phyloP scores from a whole-genome alignment of 176 grass and related monocot genomes.

The Avena atlantica region DNA sequence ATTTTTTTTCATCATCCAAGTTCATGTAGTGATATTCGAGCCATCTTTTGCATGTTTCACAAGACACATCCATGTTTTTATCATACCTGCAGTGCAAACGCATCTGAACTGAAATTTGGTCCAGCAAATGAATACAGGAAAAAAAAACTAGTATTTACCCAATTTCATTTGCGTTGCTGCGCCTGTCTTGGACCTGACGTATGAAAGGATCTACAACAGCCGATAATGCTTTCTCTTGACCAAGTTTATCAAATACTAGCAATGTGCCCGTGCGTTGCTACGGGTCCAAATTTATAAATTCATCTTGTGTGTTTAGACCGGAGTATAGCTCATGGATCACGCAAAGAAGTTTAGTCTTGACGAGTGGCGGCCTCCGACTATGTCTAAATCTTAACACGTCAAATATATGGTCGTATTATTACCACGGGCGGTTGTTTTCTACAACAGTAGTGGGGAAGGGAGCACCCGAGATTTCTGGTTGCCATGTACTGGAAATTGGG shows the following conservation, averaged over 20 bases:
- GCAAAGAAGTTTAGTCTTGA: too few species aligned
- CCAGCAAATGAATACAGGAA: not conserved
- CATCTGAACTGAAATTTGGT: not conserved
- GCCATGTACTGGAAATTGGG: too few species aligned
- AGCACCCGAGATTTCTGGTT: too few species aligned
- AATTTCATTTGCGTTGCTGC: not conserved
- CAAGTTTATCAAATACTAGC: slow-evolving; percentile 16
- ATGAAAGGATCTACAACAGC: not conserved
- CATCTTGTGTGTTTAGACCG: too few species aligned
- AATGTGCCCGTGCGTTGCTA: too few species aligned
- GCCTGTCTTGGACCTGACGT: not conserved
- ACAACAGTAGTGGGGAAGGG: too few species aligned
- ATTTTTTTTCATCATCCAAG: not conserved
- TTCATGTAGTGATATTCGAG: not conserved
- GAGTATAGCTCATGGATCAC: too few species aligned
- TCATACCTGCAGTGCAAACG: not conserved
- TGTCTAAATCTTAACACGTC: too few species aligned
- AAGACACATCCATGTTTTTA: not conserved
- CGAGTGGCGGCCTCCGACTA: too few species aligned
- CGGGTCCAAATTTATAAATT: too few species aligned
- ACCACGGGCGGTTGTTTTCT: too few species aligned
- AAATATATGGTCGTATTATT: too few species aligned
- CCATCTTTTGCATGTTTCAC: not conserved
- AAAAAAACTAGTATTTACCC: not conserved
- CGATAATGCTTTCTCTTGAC: slow-evolving; percentile 5